A percentile compares a stretch with the other conserved stretches of the same genome.
Conservation (phyloP, 352 stramenopile genomes). For the Thalassiosira gravida region DNA sequence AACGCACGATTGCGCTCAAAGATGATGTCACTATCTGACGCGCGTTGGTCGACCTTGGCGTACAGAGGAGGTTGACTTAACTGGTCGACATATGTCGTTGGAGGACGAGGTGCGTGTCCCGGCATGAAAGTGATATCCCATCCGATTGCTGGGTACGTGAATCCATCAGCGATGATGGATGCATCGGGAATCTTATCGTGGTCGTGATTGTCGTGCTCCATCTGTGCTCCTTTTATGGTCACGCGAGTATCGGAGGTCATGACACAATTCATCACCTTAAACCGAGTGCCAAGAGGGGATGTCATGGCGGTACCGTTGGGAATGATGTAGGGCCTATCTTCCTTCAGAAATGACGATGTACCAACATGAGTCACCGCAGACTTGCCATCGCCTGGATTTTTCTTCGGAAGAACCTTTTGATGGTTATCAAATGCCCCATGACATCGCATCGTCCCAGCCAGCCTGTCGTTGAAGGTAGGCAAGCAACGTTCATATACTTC, state of each 20-base stretch:
- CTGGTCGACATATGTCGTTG: slow-evolving; percentile 2
- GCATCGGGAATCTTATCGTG: slow-evolving; percentile 2
- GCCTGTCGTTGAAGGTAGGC: slow-evolving; percentile 12
- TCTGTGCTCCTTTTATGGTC: background rate
- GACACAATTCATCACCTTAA: background rate
- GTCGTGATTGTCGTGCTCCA: background rate
- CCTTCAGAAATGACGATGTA: background rate
- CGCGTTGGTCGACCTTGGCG: background rate
- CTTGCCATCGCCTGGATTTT: slow-evolving; percentile 5
- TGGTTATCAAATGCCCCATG: slow-evolving; percentile 1
- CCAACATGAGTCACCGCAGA: background rate
- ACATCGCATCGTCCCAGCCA: background rate
- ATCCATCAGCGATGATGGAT: slow-evolving; percentile 1
- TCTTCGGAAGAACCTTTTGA: slow-evolving; percentile 3
- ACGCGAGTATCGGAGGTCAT: background rate
- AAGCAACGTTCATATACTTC: background rate
- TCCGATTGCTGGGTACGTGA: slow-evolving; percentile 1
- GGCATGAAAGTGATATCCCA: slow-evolving; percentile 7
- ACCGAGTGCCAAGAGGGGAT: slow-evolving; percentile 2
- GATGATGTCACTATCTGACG: background rate
- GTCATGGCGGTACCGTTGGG: slow-evolving; percentile 2
- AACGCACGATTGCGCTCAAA: background rate
- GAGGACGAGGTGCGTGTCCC: background rate
- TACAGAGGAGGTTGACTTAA: background rate
- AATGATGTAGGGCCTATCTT: background rate